Evolutionary conservation across 257 asterid genomes (phyloP), one percentile per base, ranked within the genome.

Genomic region (Lavandula angustifolia): DNA sequence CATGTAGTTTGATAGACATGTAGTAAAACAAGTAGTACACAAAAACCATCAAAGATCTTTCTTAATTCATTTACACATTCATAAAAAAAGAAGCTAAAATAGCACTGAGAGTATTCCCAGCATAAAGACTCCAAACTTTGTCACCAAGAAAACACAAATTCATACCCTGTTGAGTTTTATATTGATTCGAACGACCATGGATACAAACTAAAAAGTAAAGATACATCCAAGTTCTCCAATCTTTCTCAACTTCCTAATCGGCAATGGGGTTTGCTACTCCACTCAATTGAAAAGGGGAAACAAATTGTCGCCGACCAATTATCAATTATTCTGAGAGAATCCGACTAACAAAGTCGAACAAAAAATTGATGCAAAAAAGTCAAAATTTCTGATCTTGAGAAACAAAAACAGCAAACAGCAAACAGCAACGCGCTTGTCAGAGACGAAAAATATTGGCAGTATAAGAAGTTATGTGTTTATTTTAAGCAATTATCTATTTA

Each of bases 151-250:
- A 38, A 62, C 18, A 37, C 42, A 33, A 60, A 57, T 31, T 40
- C 48, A 60, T 40, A 27, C 12, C 41, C 32, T 38, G 41, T 31
- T 43, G 41, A 64, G 52, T 31, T 43, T 32, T 27, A 9, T n/a
- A n/a, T 41, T 29, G 52, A 65, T 74, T 60, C 68, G 7, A 33
- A 59, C 17, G 35, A 69, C 16, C 14, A 18, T 35, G 42, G 55
- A 49, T 27, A 37, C 14, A 51, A 0, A 41, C 1, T 4, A n/a
- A 44, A n/a, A 3, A 34, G 35, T 32, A 48, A 29, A 10, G 12
- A 53, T 68, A 68, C 43, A 59, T 54, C 47, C 58, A 53, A 22
- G 49, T 7, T 57, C 69, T 53, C 75, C 31, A 66, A 76, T 57
- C 81, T 52, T 69, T 70, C 70, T 55, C 56, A 56, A 71, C 73